A percentile compares a stretch with the other conserved stretches of the same genome.
Conservation (phyloP, 176 grass and related monocot species). For the Microstegium vimineum region DNA sequence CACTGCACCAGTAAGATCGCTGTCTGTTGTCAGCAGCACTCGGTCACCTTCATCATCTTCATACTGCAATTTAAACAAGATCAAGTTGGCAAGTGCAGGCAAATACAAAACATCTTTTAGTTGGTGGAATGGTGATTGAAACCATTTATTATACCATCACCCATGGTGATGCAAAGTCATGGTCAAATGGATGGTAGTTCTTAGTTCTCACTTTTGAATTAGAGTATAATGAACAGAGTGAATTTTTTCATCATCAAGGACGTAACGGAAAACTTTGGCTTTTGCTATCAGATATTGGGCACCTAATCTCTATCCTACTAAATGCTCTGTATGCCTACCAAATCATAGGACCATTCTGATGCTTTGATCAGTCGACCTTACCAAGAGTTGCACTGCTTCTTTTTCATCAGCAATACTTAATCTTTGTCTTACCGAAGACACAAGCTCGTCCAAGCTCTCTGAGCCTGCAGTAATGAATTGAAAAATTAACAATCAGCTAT, state of each 20-base stretch:
- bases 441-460: slow-evolving; percentile 65
- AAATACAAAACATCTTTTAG: background rate
- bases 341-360: background rate
- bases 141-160: background rate
- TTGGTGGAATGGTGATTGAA: background rate
- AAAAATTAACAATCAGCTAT: slow-evolving; percentile 24
- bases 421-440: slow-evolving; percentile 61
- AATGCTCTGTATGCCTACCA: slow-evolving; percentile 6
- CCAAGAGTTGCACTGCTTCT: slow-evolving; percentile 74
- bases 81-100: background rate
- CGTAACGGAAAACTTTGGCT: slow-evolving; percentile 7
- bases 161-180: background rate
- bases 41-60: slow-evolving; percentile 94
- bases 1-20: slow-evolving; percentile 73
- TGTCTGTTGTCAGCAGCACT: slow-evolving; percentile 72
- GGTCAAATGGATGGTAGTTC: slow-evolving; percentile 12
- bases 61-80: slow-evolving; percentile 52
- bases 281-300: background rate
- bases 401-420: slow-evolving; percentile 49
- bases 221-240: slow-evolving; percentile 1
- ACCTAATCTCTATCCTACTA: background rate
- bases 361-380: slow-evolving; percentile 34
- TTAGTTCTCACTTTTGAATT: background rate
- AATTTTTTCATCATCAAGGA: background rate
- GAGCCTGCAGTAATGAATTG: slow-evolving; percentile 36